phyloP scores from a whole-genome alignment of 495 filamentous ascomycete genomes.

The Lasiosphaeriaceae sp. region DNA sequence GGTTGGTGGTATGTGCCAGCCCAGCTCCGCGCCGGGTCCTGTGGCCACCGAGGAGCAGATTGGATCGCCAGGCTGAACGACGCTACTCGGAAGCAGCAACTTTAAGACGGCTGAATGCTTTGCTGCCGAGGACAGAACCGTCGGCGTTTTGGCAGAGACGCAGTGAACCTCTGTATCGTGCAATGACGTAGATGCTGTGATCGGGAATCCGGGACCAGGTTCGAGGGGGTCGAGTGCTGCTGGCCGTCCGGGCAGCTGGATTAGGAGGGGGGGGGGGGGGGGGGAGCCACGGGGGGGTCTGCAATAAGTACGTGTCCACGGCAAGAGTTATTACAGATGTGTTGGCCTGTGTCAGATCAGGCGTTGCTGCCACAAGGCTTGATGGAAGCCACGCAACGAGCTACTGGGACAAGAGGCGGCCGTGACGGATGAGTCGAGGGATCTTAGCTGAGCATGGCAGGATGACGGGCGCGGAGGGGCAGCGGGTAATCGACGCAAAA shows the following conservation, averaged over 20 bases:
- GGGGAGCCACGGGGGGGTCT: slow-evolving; percentile 2
- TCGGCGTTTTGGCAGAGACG: slow-evolving; percentile 3
- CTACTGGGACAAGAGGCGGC: slow-evolving; percentile 15
- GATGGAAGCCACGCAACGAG: slow-evolving; percentile 18
- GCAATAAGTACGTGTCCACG: slow-evolving; percentile 21
- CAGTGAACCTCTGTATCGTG: slow-evolving; percentile 10
- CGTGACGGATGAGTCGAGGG: slow-evolving; percentile 17
- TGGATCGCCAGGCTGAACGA: slow-evolving; percentile 31
- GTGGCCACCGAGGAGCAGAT: slow-evolving; percentile 19
- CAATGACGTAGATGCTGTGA: slow-evolving; percentile 5
- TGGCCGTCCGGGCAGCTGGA: background rate
- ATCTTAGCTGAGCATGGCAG: slow-evolving; percentile 27
- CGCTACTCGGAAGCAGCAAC: background rate
- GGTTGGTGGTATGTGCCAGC: slow-evolving; percentile 9
- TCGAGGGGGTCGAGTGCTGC: background rate
- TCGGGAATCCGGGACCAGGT: slow-evolving; percentile 11
- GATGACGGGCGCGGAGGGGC: slow-evolving; percentile 24
- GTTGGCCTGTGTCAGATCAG: slow-evolving; percentile 19
- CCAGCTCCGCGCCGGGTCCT: slow-evolving; percentile 25
- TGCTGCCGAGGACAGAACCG: slow-evolving; percentile 3
- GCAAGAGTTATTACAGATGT: slow-evolving; percentile 10
- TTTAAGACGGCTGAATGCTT: slow-evolving; percentile 2
- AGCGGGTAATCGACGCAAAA: slow-evolving; percentile 30
- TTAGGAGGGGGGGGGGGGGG: background rate
- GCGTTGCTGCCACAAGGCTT: slow-evolving; percentile 3